Conservation (phyloP, 192 early-diverging fungal genomes). For the Rhizoclosmatium sp. region DNA sequence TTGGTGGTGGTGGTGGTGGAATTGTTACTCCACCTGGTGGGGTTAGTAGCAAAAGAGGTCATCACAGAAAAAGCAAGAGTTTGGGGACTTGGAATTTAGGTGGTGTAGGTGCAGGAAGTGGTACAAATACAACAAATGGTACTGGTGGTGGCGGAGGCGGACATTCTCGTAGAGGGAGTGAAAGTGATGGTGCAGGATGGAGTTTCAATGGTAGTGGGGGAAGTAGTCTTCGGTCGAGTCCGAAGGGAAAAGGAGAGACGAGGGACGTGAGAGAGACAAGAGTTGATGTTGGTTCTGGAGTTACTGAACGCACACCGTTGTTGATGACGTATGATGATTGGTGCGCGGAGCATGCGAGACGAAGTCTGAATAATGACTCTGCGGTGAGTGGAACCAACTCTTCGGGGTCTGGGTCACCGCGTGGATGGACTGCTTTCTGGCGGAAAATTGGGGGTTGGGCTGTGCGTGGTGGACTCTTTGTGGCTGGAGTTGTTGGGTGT, state of each 20-base stretch:
- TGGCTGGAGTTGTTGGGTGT: neutral
- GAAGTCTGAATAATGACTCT: neutral
- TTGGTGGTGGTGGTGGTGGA: neutral
- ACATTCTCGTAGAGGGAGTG: neutral
- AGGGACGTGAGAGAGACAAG: neutral
- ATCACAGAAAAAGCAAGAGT: slow-evolving; percentile 21
- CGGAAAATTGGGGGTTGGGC: neutral
- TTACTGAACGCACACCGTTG: slow-evolving; percentile 6
- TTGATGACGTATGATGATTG: slow-evolving; percentile 35
- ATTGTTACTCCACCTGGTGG: neutral
- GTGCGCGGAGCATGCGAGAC: slow-evolving; percentile 14
- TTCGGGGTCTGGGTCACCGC: neutral
- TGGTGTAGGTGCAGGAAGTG: neutral
- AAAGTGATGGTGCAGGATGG: neutral
- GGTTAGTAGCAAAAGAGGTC: neutral
- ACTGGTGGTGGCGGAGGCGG: neutral
- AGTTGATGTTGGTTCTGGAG: neutral
- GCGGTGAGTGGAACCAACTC: neutral
- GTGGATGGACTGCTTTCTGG: neutral
- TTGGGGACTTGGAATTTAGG: neutral
- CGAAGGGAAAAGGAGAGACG: neutral
- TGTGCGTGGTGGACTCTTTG: neutral
- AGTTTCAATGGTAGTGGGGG: neutral
- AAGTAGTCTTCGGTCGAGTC: neutral
- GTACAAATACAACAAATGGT: neutral